Base-by-base conservation (phyloP, 345 rosid species). In the Pelargonium nanum region DNA sequence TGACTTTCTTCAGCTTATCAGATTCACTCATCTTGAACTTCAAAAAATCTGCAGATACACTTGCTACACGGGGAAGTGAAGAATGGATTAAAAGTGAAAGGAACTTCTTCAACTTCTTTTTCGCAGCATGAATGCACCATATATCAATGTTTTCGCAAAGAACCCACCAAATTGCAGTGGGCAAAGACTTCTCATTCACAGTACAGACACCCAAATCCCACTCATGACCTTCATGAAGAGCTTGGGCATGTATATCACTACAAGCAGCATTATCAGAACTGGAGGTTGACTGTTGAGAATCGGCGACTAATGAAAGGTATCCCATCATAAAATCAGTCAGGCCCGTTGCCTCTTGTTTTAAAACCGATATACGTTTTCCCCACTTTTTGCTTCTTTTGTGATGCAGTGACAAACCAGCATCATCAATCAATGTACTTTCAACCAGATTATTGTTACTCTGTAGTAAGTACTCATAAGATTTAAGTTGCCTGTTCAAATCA, bases 401-500 rank as follows among this genome's bases (percentile, higher is more conserved):
- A 45, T 57, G 59, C 24, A 26, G 23, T 40, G 75, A 67, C 60
- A 59, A 55, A 58, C 56, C 65, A 34, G 63, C 68, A 61, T 73
- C 77, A 55, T 71, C 83, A 67, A 79, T 65, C 76, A 69, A 57
- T 70, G 81, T 68, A 72, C 30, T 68, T 66, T 77, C 68, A 53
- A 77, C 55, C 60, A 61, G 55, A 75, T 61, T 64, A 60, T 70
- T 78, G 71, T 61, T 77, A 22, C 72, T 75, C 67, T 77, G 77
- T 70, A 75, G 77, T 59, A 86, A 56, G 75, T 84, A 93, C 65
- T 75, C 83, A 25, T 78, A 79, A 66, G 90, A 80, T 22, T 78
- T 85, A 57, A 83, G 79, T 72, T 73, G 76, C 80, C 87, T 84
- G 67, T 86, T 89, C 85, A 93, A 65, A 80, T 93, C 97, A 69